A percentile compares a stretch with the other conserved stretches of the same genome.
phyloP scores from a whole-genome alignment of 1,284 basidiomycete genomes.

The Takashimella koratensis region DNA sequence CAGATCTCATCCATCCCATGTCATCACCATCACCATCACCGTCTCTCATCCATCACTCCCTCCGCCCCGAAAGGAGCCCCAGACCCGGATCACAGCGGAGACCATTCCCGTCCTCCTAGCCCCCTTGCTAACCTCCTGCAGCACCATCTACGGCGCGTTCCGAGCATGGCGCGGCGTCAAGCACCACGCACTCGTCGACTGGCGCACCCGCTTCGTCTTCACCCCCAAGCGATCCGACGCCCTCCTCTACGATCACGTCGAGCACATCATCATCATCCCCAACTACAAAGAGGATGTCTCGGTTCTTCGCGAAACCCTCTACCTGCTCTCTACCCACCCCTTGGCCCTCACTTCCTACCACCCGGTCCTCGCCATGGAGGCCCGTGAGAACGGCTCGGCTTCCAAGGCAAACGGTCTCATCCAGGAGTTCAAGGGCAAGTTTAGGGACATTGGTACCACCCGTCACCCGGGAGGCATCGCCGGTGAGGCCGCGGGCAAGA shows the following conservation, averaged over 20 bases:
- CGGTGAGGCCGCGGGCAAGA: slow-evolving; percentile 39
- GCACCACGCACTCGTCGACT: slow-evolving; percentile 26
- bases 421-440: slow-evolving; percentile 25
- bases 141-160: slow-evolving; percentile 26
- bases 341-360: slow-evolving; percentile 29
- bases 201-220: slow-evolving; percentile 16
- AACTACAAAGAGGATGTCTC: slow-evolving; percentile 39
- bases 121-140: too few relatives aligned
- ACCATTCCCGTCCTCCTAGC: too few relatives aligned
- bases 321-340: slow-evolving; percentile 40
- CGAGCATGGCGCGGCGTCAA: slow-evolving; percentile 27
- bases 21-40: too few relatives aligned
- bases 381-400: slow-evolving; percentile 32
- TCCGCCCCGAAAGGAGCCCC: too few relatives aligned
- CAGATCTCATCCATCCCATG: too few relatives aligned
- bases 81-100: too few relatives aligned
- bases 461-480: slow-evolving; percentile 36
- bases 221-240: slow-evolving; percentile 3
- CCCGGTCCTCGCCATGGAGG: slow-evolving; percentile 42
- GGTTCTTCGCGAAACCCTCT: slow-evolving; percentile 37
- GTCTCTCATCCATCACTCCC: too few relatives aligned
- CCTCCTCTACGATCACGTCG: slow-evolving; percentile 24
- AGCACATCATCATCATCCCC: slow-evolving; percentile 40
- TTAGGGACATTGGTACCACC: slow-evolving; percentile 34
- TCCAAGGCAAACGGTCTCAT: slow-evolving; percentile 32